Evolutionary conservation across 257 asterid genomes (phyloP).

Genomic region (Salvia rosmarinus): DNA sequence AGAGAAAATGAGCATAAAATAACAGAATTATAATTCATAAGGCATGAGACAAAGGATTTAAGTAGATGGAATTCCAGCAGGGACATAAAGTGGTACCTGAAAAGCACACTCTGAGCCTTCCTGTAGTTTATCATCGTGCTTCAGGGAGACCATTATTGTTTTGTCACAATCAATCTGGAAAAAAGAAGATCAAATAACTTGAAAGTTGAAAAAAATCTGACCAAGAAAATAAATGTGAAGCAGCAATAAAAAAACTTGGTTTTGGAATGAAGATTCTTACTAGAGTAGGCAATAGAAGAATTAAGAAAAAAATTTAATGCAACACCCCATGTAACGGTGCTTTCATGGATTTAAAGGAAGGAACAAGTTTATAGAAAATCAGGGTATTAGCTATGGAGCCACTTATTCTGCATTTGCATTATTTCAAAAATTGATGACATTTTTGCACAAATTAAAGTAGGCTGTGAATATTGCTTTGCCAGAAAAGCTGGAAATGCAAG

Average conservation of each 20-base stretch:
- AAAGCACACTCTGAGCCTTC: conserved; percentile 95
- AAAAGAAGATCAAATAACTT: conserved; percentile 33
- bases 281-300: conserved; percentile 12
- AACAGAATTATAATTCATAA: background rate
- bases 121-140: conserved; percentile 95
- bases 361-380: conserved; percentile 1
- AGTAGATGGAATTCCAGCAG: conserved; percentile 18
- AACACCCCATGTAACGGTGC: conserved; percentile 12
- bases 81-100: conserved; percentile 61
- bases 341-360: conserved; percentile 14
- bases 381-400: background rate
- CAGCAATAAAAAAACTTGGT: conserved; percentile 2
- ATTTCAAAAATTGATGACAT: background rate
- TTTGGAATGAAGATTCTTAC: background rate
- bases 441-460: background rate
- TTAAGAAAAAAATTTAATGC: background rate
- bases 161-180: conserved; percentile 95
- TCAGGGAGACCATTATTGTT: conserved; percentile 88
- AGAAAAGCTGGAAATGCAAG: conserved; percentile 8
- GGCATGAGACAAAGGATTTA: conserved; percentile 18
- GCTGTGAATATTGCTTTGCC: background rate
- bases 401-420: conserved; percentile 11
- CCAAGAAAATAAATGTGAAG: conserved; percentile 6
- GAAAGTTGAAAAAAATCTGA: conserved; percentile 11
- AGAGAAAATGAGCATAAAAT: background rate